Conservation (phyloP, 371 early-diverging fungal genomes). For the Mucor circinelloides region DNA sequence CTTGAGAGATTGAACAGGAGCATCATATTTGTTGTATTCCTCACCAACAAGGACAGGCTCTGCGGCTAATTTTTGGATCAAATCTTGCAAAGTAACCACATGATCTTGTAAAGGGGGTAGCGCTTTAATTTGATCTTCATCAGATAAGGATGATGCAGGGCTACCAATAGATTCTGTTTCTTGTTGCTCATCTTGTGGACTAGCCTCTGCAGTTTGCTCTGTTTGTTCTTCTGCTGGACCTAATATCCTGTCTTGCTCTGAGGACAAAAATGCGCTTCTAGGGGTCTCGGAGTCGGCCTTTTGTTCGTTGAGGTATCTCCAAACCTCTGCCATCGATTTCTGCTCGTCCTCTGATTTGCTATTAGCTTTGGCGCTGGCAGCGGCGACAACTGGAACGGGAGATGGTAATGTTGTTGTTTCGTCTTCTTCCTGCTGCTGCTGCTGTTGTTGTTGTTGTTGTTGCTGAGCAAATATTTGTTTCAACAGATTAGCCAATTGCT, state of each 20-base stretch:
- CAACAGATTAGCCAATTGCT: conserved; percentile 18
- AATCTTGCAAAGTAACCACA: conserved; percentile 19
- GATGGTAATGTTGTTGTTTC: not conserved
- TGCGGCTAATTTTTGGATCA: conserved; percentile 19
- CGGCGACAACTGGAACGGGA: not conserved
- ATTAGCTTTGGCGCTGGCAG: not conserved
- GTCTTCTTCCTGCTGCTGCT: not conserved
- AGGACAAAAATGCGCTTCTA: conserved; percentile 2
- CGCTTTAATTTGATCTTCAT: not conserved
- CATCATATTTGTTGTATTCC: conserved; percentile 8
- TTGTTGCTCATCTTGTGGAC: not conserved
- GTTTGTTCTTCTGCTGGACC: not conserved
- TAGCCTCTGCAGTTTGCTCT: not conserved
- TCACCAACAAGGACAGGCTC: conserved; percentile 20
- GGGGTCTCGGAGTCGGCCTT: conserved; percentile 6
- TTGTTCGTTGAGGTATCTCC: conserved; percentile 19
- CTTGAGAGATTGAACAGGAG: conserved; percentile 14
- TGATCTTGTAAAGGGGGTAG: conserved; percentile 24
- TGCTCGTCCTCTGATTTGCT: not conserved
- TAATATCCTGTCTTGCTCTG: conserved; percentile 5
- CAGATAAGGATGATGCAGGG: not conserved
- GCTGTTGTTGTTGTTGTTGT: conserved; percentile 2
- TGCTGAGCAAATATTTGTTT: conserved; percentile 12
- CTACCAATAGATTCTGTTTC: not conserved
- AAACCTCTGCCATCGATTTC: conserved; percentile 15